Evolutionary conservation across 129 eudicot species (phyloP), one percentile per base, ranked within the genome.

Genomic region (Artemisia argyi): DNA sequence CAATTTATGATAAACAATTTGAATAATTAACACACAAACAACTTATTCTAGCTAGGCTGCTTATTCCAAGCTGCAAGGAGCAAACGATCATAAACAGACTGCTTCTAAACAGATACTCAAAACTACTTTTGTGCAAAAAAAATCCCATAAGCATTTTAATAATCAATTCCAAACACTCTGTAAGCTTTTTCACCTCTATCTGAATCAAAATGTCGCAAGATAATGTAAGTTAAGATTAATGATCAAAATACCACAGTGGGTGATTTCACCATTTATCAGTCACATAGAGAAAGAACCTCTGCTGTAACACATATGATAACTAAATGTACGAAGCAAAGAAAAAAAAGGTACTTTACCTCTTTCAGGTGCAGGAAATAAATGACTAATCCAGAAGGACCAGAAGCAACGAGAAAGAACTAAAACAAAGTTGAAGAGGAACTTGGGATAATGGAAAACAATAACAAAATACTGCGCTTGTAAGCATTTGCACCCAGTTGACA

Each of bases 401-500:
- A 10, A 35, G 44, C 44, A 35, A 35, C 44, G 8, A 1, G 1
- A 51, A 4, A n/a, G n/a, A 51, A 11, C 3, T 3, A 51, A n/a
- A n/a, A n/a, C 56, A 30, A 69, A 69, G 51, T 53, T 9, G 39
- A 32, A 0, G 51, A 7, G 48, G 49, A 39, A 62, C 13, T 26
- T 19, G 61, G 48, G 57, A 14, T 50, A 73, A 30, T 3, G 19
- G 71, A 60, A 14, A 28, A 53, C 24, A 58, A 5, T 42, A 71
- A 57, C 22, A 67, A 24, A 64, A 15, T 19, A 32, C 46, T 51
- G 64, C 72, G 42, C 65, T 13, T 74, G 78, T 61, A 74, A 64
- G 46, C 20, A 24, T 51, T 64, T 63, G 51, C 26, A 63, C 70
- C 11, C n/a, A 18, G 24, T 17, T 63, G 78, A 52, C 72, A 74